A percentile compares a stretch with the other conserved stretches of the same genome.
These are phyloP conservation scores for Quercus variabilis DNA, from an alignment of 306 rosid genomes.

Conservation along the genomic window DNA sequence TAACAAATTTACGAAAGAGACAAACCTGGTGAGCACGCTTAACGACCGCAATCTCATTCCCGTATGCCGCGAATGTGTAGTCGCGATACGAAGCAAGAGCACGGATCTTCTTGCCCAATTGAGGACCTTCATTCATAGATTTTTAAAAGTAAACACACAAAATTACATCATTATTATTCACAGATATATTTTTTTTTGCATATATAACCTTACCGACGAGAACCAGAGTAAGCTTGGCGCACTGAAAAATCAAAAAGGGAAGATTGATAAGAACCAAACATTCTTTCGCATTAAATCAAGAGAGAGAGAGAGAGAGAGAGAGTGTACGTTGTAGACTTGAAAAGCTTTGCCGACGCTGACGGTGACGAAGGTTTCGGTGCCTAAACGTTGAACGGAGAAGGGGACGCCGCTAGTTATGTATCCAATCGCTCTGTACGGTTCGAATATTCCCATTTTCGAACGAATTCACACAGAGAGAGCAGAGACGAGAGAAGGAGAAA, in stretches of 20 bases:
- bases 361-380: slow-evolving; percentile 87
- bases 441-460: slow-evolving; percentile 69
- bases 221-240: slow-evolving; percentile 78
- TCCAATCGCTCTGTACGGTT: slow-evolving; percentile 84
- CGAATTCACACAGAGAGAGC: neutral
- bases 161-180: neutral
- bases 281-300: neutral
- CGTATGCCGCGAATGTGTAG: slow-evolving; percentile 74
- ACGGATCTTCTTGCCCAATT: slow-evolving; percentile 74
- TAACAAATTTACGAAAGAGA: neutral
- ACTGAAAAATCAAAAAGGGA: slow-evolving; percentile 30
- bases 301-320: neutral
- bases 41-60: slow-evolving; percentile 65
- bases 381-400: slow-evolving; percentile 77
- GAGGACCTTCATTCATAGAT: slow-evolving; percentile 62
- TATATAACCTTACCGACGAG: slow-evolving; percentile 49
- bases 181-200: too few relatives aligned
- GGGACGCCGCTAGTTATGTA: slow-evolving; percentile 71
- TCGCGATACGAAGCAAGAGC: slow-evolving; percentile 89
- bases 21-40: slow-evolving; percentile 81
- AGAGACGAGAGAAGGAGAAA: neutral
- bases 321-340: slow-evolving; percentile 75
- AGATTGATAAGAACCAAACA: too few relatives aligned
- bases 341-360: slow-evolving; percentile 87
- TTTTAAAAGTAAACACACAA: neutral